Evolutionary conservation across 352 stramenopile species (phyloP).

Genomic region (Globisporangium carolinianum): DNA sequence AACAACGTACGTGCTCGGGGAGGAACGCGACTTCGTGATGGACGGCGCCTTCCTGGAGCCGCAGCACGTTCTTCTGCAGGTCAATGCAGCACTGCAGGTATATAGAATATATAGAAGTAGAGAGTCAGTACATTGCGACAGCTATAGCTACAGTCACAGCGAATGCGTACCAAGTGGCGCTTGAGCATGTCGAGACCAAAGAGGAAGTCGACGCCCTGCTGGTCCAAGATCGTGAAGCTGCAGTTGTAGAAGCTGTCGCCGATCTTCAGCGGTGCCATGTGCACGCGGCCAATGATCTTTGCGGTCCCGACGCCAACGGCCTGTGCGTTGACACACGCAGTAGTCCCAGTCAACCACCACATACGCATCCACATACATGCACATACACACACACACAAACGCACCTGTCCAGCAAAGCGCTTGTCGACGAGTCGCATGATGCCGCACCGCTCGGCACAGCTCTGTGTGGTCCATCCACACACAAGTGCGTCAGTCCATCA

Average conservation of each 20-base stretch:
- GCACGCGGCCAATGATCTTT: constrained; percentile 95
- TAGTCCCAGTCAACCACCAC: background rate
- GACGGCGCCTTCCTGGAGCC: constrained; percentile 56
- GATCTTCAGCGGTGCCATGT: constrained; percentile 90
- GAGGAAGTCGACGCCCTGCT: constrained; percentile 95
- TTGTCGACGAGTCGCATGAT: constrained; percentile 89
- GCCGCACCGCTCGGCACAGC: constrained; percentile 85
- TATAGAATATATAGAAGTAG: constrained; percentile 1
- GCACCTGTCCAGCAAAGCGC: constrained; percentile 79
- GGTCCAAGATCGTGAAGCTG: constrained; percentile 92
- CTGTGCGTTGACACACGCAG: constrained; percentile 14
- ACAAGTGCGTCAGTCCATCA: too few species aligned
- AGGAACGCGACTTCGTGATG: constrained; percentile 84
- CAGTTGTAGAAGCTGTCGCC: constrained; percentile 88
- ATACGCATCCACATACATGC: background rate
- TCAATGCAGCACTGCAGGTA: constrained; percentile 90
- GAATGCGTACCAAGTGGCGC: constrained; percentile 78
- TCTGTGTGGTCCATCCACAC: constrained; percentile 19
- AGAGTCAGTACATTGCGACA: too few species aligned
- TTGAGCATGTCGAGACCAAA: constrained; percentile 99
- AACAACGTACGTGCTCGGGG: constrained; percentile 62
- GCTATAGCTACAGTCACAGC: background rate
- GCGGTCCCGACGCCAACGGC: constrained; percentile 94
- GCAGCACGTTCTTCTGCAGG: constrained; percentile 88
- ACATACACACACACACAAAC: background rate